phyloP scores from a whole-genome alignment of 345 rosid genomes.

The Citrus glauca region DNA sequence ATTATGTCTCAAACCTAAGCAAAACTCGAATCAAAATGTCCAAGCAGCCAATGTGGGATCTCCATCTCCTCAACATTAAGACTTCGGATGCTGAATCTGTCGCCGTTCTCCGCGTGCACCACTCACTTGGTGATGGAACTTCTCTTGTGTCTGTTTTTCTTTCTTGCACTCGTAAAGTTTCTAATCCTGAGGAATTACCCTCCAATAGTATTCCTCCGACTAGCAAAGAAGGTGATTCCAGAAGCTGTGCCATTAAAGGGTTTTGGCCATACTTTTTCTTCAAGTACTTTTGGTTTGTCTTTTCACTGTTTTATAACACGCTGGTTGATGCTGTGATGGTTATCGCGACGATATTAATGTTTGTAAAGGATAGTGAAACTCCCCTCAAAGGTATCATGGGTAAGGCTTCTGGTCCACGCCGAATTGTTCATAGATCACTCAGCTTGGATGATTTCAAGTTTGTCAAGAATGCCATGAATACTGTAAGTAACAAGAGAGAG shows the following conservation, averaged over 20 bases:
- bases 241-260: too few species aligned
- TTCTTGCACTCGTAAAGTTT: slow-evolving; percentile 18
- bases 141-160: slow-evolving; percentile 41
- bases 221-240: neutral
- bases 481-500: slow-evolving; percentile 8
- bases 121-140: slow-evolving; percentile 35
- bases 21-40: slow-evolving; percentile 21
- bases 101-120: slow-evolving; percentile 28
- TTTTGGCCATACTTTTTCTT: neutral
- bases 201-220: neutral
- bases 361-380: slow-evolving; percentile 25
- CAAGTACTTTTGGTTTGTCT: neutral
- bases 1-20: slow-evolving; percentile 24
- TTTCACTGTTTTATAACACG: slow-evolving; percentile 17
- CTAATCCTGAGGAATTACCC: slow-evolving; percentile 19
- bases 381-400: slow-evolving; percentile 22
- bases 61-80: slow-evolving; percentile 34
- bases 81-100: slow-evolving; percentile 29
- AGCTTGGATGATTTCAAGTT: slow-evolving; percentile 29
- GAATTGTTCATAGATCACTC: slow-evolving; percentile 26
- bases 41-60: slow-evolving; percentile 36
- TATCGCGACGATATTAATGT: slow-evolving; percentile 13
- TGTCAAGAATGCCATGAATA: slow-evolving; percentile 24
- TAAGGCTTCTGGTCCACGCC: slow-evolving; percentile 9
- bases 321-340: slow-evolving; percentile 21